A percentile compares a stretch with the other conserved stretches of the same genome.
Conservation (phyloP, 768 basidiomycete genomes). For the Podaxis sp. region DNA sequence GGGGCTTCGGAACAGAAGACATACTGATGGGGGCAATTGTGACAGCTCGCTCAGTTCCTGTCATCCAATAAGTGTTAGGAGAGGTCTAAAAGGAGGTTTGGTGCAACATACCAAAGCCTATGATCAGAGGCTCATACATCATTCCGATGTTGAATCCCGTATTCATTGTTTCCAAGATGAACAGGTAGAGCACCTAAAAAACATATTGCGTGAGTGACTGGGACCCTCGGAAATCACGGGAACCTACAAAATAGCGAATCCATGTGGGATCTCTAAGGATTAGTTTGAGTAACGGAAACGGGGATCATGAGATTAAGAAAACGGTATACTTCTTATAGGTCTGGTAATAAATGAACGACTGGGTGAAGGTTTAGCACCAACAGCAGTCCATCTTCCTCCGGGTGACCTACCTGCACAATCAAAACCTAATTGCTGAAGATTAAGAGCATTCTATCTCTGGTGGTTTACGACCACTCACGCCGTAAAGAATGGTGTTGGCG, state of each 20-base stretch:
- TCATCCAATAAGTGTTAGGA: background rate
- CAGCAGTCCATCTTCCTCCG: no score
- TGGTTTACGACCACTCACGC: constrained; percentile 23
- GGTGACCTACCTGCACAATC: constrained; percentile 27
- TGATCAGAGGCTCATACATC: constrained; percentile 42
- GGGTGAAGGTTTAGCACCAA: background rate
- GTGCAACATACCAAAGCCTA: constrained; percentile 24
- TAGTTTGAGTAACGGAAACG: background rate
- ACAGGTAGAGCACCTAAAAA: constrained; percentile 35
- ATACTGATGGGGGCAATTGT: constrained; percentile 3
- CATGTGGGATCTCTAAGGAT: constrained; percentile 31
- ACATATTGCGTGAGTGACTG: background rate
- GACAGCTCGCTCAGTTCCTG: constrained; percentile 2
- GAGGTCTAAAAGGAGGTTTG: background rate
- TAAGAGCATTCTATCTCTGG: background rate
- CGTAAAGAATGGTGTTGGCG: constrained; percentile 41
- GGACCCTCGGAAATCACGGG: background rate
- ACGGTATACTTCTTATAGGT: constrained; percentile 32
- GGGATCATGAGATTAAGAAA: background rate
- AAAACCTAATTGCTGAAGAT: constrained; percentile 23
- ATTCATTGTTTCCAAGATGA: constrained; percentile 38
- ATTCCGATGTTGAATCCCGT: constrained; percentile 40
- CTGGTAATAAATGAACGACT: constrained; percentile 35
- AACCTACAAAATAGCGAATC: constrained; percentile 27
- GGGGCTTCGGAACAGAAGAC: constrained; percentile 13